Evolutionary conservation across 805 yeast genomes (phyloP), one percentile per base, ranked within the genome.

Genomic region (Pachysolen tannophilus): DNA sequence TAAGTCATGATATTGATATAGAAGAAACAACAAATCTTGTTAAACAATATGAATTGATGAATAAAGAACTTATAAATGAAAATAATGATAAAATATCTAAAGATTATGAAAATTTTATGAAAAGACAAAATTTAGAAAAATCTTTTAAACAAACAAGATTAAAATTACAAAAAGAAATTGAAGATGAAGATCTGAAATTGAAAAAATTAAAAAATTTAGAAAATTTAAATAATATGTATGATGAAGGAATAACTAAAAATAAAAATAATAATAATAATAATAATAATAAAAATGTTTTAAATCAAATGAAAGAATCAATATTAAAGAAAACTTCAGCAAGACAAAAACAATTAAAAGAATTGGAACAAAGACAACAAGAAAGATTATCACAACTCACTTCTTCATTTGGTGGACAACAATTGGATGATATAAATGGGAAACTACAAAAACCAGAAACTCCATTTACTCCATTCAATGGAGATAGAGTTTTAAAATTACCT

Each of bases 381-480:
- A 44, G 45, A 33, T 35, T 35, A 10, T 59, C 56, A 35, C 50
- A 52, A 8, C 29, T 48, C 11, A 45, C 41, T 13, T 48, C 50
- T 25, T 41, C 47, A 6, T 26, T 11, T n/a, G 48, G 44, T 27
- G 48, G 52, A 34, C 48, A 53, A 31, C 58, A 53, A 34, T 60
- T 55, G 16, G 45, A 52, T 11, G n/a, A n/a, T n/a, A n/a, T n/a
- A n/a, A n/a, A n/a, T n/a, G n/a, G n/a, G n/a, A n/a, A n/a, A n/a
- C n/a, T n/a, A n/a, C 61, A 69, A 15, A 39, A 30, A 9, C 37
- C 42, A 8, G 41, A 43, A 16, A 33, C 50, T 5, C 97, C 97
- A 13, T 90, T 88, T 55, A 87, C 97, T 8, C 97, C 97, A 7
- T 90, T 90, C 60, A 78, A 80, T 50, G 97, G 97, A 30, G 97